phyloP scores from a whole-genome alignment of 2,329 filamentous ascomycete species.

The Cordyceps javanica region DNA sequence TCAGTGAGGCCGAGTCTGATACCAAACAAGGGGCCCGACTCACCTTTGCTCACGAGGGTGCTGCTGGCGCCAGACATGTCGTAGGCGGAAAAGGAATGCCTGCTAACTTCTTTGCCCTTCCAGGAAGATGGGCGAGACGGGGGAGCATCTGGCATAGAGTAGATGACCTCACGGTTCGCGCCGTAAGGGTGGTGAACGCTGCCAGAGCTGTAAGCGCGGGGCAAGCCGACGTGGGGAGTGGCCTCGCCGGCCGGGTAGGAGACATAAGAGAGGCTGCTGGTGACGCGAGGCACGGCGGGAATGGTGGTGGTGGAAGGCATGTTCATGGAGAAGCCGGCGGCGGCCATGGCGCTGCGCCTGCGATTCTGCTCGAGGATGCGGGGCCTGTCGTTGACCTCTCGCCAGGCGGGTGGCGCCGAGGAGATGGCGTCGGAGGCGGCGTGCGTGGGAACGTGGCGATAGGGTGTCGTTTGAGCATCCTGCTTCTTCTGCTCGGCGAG shows the following conservation, averaged over 20 bases:
- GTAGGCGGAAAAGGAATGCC: constrained; percentile 20
- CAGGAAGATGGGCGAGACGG: constrained; percentile 22
- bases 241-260: constrained; percentile 39
- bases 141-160: constrained; percentile 22
- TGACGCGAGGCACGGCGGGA: constrained; percentile 35
- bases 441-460: constrained; percentile 57
- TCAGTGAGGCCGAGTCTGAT: not conserved
- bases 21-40: constrained; percentile 8
- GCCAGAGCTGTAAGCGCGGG: constrained; percentile 38
- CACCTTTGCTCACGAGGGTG: constrained; percentile 33
- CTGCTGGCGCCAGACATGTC: constrained; percentile 32
- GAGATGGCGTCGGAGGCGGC: constrained; percentile 52
- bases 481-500: constrained; percentile 40
- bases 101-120: constrained; percentile 39
- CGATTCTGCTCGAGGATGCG: constrained; percentile 46
- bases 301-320: constrained; percentile 18
- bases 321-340: constrained; percentile 31
- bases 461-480: constrained; percentile 37
- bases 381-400: constrained; percentile 36
- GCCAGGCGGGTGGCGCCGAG: constrained; percentile 47
- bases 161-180: constrained; percentile 25
- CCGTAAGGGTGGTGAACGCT: constrained; percentile 31
- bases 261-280: constrained; percentile 41
- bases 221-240: constrained; percentile 33
- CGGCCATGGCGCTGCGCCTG: constrained; percentile 42